Base-by-base conservation (phyloP, 73 alveolate species). In the Uronychia binucleata region DNA sequence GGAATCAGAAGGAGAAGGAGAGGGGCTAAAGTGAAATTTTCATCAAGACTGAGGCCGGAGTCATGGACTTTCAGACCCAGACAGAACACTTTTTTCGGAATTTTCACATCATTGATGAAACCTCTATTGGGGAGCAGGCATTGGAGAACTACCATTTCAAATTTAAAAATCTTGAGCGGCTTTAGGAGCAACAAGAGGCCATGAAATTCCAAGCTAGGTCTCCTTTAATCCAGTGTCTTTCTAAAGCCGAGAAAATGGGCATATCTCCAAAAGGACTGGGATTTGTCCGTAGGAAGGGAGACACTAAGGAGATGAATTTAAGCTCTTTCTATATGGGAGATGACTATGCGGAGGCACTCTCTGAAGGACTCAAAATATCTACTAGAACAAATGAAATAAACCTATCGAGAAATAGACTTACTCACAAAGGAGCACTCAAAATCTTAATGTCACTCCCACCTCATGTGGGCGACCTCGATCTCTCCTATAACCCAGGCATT, bases 321-420 rank as follows among this genome's bases (percentile, higher is more conserved):
- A 59, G 74, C 29, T 84, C 92, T 0, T 89, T 79, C 32, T 89
- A 67, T 57, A 76, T 89, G 30, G 88, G 95, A 30, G 95, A 89
- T 34, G 79, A 82, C 0, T 89, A 89, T 59, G 86, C 88, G 5
- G 86, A 34, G 1, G 92, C 95, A 30, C 79, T 89, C 26, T 74
- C 92, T 0, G 25, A 83, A 78, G 95, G 95, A 27, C 33, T 89
- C 0, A 89, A 89, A 27, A 90, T 57, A 1, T 27, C 87, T 34
- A 31, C 58, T 35, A 27, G n/a, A 34, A 57, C 79, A 28, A 30
- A 81, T 31, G 60, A 34, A 26, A 11, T 81, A 25, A 81, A 58
- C 33, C 75, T 81, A 1, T 30, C 77, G 26, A 1, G 81, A 25
- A 33, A 75, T 28, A 30, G 88, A 1, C 29, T 81, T 14, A 81